Base-by-base conservation (phyloP, 345 rosid species). In the Eutrema yunnanense region DNA sequence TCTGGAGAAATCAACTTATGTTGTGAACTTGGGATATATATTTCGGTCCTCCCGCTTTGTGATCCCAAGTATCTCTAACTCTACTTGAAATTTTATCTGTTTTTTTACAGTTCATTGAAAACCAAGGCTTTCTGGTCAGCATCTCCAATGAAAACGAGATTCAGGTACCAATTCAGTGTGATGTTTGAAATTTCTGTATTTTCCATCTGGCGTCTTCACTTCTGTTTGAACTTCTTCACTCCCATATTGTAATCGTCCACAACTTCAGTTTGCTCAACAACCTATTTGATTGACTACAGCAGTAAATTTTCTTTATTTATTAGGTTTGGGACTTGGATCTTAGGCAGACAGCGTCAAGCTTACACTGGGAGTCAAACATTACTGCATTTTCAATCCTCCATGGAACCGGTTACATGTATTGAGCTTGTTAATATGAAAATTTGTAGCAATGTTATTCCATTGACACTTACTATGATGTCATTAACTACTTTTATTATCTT, bases 251-350 rank as follows among this genome's bases (percentile, higher is more conserved):
- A 33, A 49, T 55, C 37, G 36, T 19, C 69, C 27, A 40, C 47
- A 36, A 51, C 72, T 73, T 66, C 73, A 12, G 50, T 43, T 72
- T 65, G 13, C 48, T 43, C 42, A 43, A 51, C 48, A 44, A 50
- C 50, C 57, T 69, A 6, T 54, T 10, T 71, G 62, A 64, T 65
- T 7, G 8, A 49, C 19, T 36, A 5, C 50, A 13, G 67, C 68
- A 32, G 49, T 40, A 58, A 48, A 3, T 4, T 38, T 16, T 50
- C 65, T 29, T 36, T 71, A 69, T 73, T 53, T 81, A 65, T 54
- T 84, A 92, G 98, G 96, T 92, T 32, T 92, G 96, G 98, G 84
- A 90, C 81, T 80, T 90, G 79, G 89, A 86, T 75, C 73, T 75
- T 62, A 83, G 98, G 75, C 62, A 71, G 54, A 71, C 82, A 29